These are phyloP conservation scores for Aspergillus bertholletiae DNA, from an alignment of 495 filamentous ascomycete species.

Conservation along the genomic window DNA sequence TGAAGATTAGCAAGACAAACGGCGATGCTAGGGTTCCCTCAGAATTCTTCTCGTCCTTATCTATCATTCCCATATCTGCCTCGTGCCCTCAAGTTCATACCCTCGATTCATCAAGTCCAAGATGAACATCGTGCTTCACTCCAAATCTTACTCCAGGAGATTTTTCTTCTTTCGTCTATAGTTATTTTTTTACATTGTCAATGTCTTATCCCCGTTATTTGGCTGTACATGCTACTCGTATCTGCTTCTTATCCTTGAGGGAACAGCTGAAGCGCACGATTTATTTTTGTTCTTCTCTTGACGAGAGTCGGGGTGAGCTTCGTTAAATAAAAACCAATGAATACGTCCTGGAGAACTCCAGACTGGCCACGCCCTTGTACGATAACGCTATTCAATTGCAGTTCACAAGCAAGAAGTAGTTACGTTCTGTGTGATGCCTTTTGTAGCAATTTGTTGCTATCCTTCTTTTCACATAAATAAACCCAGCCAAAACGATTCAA, in stretches of 20 bases:
- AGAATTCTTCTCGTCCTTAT: not conserved
- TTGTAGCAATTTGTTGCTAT: too few relatives aligned
- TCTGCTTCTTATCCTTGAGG: slow-evolving; percentile 16
- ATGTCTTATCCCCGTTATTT: slow-evolving; percentile 8
- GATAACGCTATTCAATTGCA: too few relatives aligned
- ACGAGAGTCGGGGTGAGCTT: slow-evolving; percentile 16
- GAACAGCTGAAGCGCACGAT: slow-evolving; percentile 4
- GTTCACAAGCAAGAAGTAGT: too few relatives aligned
- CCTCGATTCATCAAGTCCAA: not conserved
- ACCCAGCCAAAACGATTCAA: too few relatives aligned
- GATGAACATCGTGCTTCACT: not conserved
- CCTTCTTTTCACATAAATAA: too few relatives aligned
- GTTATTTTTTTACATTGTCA: slow-evolving; percentile 5
- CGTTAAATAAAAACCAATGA: slow-evolving; percentile 14
- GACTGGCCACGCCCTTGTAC: not conserved
- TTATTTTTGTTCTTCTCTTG: slow-evolving; percentile 17
- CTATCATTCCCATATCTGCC: not conserved
- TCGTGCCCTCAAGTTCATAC: not conserved
- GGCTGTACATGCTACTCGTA: slow-evolving; percentile 7
- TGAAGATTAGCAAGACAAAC: slow-evolving; percentile 3
- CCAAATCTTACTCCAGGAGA: not conserved
- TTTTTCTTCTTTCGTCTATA: not conserved
- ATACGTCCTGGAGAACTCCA: slow-evolving; percentile 3
- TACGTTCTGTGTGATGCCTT: too few relatives aligned
- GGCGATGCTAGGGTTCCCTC: not conserved